Evolutionary conservation across 148 eudicot genomes (phyloP), one percentile per base, ranked within the genome.

Genomic region (Nepenthes mirabilis): DNA sequence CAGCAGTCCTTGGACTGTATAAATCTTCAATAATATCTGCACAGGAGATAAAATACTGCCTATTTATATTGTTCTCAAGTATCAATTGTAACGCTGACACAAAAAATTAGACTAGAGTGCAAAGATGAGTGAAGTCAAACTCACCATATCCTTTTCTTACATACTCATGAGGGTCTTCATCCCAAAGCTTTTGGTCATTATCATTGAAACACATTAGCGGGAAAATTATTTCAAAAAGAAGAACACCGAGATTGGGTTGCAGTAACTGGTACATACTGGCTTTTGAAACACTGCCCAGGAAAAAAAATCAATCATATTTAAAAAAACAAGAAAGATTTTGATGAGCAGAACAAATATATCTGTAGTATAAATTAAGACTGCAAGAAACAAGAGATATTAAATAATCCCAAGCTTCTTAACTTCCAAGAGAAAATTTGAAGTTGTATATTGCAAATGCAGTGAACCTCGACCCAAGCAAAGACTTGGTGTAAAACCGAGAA

Each of bases 151-250:
- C 99, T 77, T 94, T 94, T 73, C 99, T 83, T 47, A 94, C 95
- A 81, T 94, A 94, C 74, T 94, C 99, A 79, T 94, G 97, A 33
- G 99, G 99, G 65, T 94, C 99, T 74, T 94, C 99, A 57, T 94
- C 99, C 99, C 99, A 94, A 53, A 89, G 95, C 70, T 72, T 82
- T 71, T 89, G 90, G 69, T 94, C 99, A 65, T 84, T 84, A 74
- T 89, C 97, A 65, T 76, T 86, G 78, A 94, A 94, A 83, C 99
- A 94, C 97, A 94, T 89, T 34, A 94, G 80, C 6, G 99, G 99
- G 57, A 94, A 94, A 47, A 89, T 84, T 43, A 89, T 84, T 77
- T 94, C 99, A 70, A 86, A 93, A 64, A 94, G 91, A 58, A 94
- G 86, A 68, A 89, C 74, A 70, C 89, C 95, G 13, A 94, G 87